Conservation (phyloP, 352 stramenopile species). For the Globisporangium middletonii region DNA sequence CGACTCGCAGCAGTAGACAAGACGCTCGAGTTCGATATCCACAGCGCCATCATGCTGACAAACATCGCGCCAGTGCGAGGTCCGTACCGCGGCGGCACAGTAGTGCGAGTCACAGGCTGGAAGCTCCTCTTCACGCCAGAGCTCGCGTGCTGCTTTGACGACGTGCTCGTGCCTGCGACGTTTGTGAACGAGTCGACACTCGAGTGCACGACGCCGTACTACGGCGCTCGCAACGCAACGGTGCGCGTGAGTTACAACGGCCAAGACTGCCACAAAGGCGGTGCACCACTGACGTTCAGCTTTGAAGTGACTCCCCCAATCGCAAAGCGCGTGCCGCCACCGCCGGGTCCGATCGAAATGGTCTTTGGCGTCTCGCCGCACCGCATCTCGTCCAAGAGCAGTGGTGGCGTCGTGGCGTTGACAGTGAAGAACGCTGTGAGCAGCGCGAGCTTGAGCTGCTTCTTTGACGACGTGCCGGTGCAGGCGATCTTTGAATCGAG, state of each 20-base stretch:
- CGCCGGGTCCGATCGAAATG: conserved; percentile 26
- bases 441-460: conserved; percentile 42
- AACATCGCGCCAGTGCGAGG: conserved; percentile 23
- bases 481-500: conserved; percentile 28
- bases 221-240: conserved; percentile 13
- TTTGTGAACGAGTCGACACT: conserved; percentile 64
- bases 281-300: conserved; percentile 21
- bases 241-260: conserved; percentile 58
- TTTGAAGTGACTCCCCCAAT: conserved; percentile 31
- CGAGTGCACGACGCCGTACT: conserved; percentile 40
- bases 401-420: conserved; percentile 29
- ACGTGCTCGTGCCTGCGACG: conserved; percentile 33
- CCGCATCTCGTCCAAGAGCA: conserved; percentile 24
- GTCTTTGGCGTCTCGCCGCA: conserved; percentile 30
- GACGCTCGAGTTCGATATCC: conserved; percentile 20
- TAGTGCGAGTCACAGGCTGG: conserved; percentile 31
- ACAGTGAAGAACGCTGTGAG: conserved; percentile 28
- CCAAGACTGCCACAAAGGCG: conserved; percentile 42
- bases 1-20: conserved; percentile 2
- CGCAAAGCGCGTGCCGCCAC: conserved; percentile 27
- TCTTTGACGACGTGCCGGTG: conserved; percentile 30
- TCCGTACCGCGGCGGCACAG: conserved; percentile 32
- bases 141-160: conserved; percentile 66
- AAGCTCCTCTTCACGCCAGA: conserved; percentile 45
- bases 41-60: conserved; percentile 21